Evolutionary conservation across 2,329 filamentous ascomycete genomes (phyloP).

Genomic region (Trichoderma lentiforme): DNA sequence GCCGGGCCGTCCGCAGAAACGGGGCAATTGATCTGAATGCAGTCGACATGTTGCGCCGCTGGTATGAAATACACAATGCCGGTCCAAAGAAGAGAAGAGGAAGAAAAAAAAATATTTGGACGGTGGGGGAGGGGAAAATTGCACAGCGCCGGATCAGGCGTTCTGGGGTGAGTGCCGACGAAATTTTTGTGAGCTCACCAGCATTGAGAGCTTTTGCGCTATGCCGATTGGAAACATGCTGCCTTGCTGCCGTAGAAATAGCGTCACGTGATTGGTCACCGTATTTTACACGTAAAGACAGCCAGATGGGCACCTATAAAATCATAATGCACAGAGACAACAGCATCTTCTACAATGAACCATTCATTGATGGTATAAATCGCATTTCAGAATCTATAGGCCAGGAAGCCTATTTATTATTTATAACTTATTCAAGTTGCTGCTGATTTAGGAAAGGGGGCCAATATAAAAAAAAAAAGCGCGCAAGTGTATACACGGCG

Average conservation of each 20-base stretch:
- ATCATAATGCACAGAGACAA: not conserved
- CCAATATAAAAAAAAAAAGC: not conserved
- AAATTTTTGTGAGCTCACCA: constrained; percentile 38
- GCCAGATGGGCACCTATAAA: not conserved
- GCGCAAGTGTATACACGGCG: not conserved
- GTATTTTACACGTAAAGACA: not conserved
- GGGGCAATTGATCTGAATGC: constrained; percentile 75
- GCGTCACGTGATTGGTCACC: constrained; percentile 16
- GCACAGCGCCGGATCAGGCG: constrained; percentile 21
- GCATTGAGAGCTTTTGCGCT: constrained; percentile 13
- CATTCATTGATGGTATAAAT: not conserved
- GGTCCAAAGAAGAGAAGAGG: constrained; percentile 27
- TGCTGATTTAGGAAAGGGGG: not conserved
- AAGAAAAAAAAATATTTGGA: constrained; percentile 5
- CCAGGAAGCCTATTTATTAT: not conserved
- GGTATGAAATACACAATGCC: constrained; percentile 27
- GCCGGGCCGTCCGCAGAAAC: constrained; percentile 77
- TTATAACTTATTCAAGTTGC: not conserved
- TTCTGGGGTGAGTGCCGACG: constrained; percentile 26
- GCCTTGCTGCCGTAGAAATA: not conserved
- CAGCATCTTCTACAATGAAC: not conserved
- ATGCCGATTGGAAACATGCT: not conserved
- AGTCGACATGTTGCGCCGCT: constrained; percentile 65
- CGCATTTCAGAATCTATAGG: not conserved
- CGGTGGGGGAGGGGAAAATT: constrained; percentile 21